Base-by-base conservation (phyloP, 1,284 basidiomycete genomes). In the Cryptococcus jaspeensis region DNA sequence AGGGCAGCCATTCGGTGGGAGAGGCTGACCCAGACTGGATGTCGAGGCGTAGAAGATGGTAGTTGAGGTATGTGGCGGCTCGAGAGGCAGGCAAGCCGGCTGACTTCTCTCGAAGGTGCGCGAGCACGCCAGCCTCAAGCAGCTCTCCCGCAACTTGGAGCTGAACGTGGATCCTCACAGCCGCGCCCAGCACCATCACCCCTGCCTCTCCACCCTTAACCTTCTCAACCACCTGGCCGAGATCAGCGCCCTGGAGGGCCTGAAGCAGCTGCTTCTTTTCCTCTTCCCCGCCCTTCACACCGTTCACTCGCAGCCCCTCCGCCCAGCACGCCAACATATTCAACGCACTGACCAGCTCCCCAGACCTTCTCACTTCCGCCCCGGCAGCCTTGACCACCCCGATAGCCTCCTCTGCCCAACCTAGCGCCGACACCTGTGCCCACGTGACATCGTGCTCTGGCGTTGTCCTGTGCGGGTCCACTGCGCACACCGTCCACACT, bases 401-500 rank as follows among this genome's bases (percentile, higher is more conserved):
- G 11, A 84, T 64, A 1, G 87, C 73, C 45, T 89, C 85, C 1
- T 82, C 80, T 13, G 77, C 81, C 91, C 91, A 95, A 0, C 82
- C 84, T 83, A 88, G 87, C 1, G 84, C 85, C 15, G 79, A 77
- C 5, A 94, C 80, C 67, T 93, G 91, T 53, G 87, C 90, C 94
- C 93, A 97, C 3, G 89, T 80, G 46, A 97, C 85, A 58, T 92
- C 91, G 73, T 98, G 93, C 16, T 82, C 82, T 0, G 90, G 90
- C 7, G 85, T 87, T 7, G 92, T 94, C 56, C 83, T 81, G 72
- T 98, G 94, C 2, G 94, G 93, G 71, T 97, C 89, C 20, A 85
- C 83, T 0, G 92, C 90, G 64, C 91, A 94, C 1, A 84, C 80
- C 7, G 82, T 87, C 92, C 92, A 97, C 0, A 82, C 78, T 53